phyloP scores from a whole-genome alignment of 176 grass and related monocot genomes.

The Ananas comosus region DNA sequence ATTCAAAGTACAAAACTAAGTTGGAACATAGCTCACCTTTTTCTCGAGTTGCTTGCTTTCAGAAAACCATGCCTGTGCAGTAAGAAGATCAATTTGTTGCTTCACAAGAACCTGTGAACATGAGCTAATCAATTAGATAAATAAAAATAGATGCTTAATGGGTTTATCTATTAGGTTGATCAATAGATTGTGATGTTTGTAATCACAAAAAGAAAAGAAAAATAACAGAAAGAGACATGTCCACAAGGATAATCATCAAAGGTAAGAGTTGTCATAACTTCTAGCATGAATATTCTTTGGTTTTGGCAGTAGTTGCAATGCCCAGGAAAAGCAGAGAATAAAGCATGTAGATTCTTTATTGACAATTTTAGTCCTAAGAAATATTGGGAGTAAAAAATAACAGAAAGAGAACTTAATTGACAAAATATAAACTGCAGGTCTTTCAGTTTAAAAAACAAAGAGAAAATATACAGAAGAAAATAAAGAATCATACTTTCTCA shows the following conservation, averaged over 20 bases:
- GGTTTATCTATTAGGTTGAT: not conserved
- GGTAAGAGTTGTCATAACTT: no score
- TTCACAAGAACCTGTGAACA: conserved; percentile 51
- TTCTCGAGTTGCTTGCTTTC: conserved; percentile 61
- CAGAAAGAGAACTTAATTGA: not conserved
- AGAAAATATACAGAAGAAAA: conserved; percentile 9
- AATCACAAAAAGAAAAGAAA: not conserved
- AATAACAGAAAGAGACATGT: not conserved
- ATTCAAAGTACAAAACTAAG: no score
- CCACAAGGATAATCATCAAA: no score
- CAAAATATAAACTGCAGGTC: conserved; percentile 3
- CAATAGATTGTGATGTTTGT: not conserved
- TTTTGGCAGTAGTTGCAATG: not conserved
- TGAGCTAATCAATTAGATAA: not conserved
- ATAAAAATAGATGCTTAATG: not conserved
- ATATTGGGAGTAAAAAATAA: not conserved
- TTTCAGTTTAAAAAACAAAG: conserved; percentile 3
- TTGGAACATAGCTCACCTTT: conserved; percentile 38
- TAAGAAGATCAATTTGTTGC: conserved; percentile 72
- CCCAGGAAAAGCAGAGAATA: not conserved
- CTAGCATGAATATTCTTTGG: not conserved
- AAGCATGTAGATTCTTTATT: not conserved
- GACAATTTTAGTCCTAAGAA: not conserved
- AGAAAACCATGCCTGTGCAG: conserved; percentile 75
- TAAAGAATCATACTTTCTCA: conserved; percentile 52